Conservation (phyloP, 176 grass and related monocot species). For the Ensete glaucum region DNA sequence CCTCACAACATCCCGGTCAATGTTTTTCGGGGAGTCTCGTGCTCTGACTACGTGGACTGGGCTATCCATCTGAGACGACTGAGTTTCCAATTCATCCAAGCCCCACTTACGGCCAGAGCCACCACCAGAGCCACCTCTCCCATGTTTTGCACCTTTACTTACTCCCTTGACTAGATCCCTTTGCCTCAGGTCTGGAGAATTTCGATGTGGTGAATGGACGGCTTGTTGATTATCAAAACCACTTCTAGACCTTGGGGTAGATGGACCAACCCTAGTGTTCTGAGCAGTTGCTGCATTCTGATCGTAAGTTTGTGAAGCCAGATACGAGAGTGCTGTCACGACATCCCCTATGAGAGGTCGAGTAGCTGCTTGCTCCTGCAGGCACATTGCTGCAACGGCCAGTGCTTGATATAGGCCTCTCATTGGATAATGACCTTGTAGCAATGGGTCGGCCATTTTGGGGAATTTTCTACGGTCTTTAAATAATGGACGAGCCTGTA, state of each 20-base stretch:
- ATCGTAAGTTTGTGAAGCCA: slow-evolving; percentile 90
- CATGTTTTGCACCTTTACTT: slow-evolving; percentile 35
- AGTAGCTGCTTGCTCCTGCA: slow-evolving; percentile 93
- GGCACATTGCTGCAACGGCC: slow-evolving; percentile 97
- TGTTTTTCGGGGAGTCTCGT: slow-evolving; percentile 21
- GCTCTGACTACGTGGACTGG: slow-evolving; percentile 48
- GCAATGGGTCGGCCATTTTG: slow-evolving; percentile 92
- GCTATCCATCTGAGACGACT: slow-evolving; percentile 38
- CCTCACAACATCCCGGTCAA: slow-evolving; percentile 19
- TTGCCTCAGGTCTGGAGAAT: slow-evolving; percentile 50
- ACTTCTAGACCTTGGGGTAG: slow-evolving; percentile 49
- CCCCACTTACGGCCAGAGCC: slow-evolving; percentile 66
- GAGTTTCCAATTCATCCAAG: slow-evolving; percentile 42
- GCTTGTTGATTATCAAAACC: slow-evolving; percentile 43
- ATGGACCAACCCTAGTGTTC: slow-evolving; percentile 48
- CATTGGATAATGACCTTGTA: slow-evolving; percentile 75
- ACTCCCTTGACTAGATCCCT: slow-evolving; percentile 33
- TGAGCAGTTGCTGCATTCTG: slow-evolving; percentile 48
- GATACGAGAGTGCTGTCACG: slow-evolving; percentile 90
- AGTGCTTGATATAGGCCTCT: slow-evolving; percentile 90
- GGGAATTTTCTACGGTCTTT: slow-evolving; percentile 90
- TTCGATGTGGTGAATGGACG: slow-evolving; percentile 37
- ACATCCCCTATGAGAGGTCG: slow-evolving; percentile 93
- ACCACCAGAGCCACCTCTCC: slow-evolving; percentile 42
- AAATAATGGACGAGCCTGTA: slow-evolving; percentile 92